Evolutionary conservation across 768 basidiomycete species (phyloP).

Genomic region (Rhizopogon rudus): DNA sequence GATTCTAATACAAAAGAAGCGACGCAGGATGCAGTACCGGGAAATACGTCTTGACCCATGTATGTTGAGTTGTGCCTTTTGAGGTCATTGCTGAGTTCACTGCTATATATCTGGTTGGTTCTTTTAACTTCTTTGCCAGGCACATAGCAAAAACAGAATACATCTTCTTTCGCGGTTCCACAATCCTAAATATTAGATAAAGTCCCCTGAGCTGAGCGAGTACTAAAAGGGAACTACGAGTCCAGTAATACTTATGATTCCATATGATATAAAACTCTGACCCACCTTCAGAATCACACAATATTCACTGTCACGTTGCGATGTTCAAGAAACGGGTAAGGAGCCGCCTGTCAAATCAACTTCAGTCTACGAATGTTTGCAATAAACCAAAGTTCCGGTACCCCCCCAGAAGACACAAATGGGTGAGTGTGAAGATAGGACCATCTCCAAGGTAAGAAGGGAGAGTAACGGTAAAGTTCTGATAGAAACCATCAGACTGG

Average conservation of each 20-base stretch:
- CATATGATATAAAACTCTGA: not conserved
- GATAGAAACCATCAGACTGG: slow-evolving; percentile 16
- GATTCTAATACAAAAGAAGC: not conserved
- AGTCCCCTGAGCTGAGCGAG: no score
- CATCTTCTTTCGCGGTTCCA: no score
- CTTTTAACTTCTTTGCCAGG: no score
- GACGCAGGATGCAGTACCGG: not conserved
- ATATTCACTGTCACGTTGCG: slow-evolving; percentile 20
- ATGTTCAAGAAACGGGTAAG: slow-evolving; percentile 23
- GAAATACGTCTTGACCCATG: not conserved
- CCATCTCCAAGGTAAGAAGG: slow-evolving; percentile 3
- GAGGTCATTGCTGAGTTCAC: no score
- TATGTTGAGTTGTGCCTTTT: no score
- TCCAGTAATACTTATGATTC: no score
- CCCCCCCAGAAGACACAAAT: slow-evolving; percentile 25
- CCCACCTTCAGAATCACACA: not conserved
- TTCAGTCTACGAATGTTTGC: not conserved
- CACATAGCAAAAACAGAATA: no score
- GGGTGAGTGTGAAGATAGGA: slow-evolving; percentile 24
- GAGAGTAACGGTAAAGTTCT: slow-evolving; percentile 23
- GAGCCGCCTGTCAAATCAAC: slow-evolving; percentile 13
- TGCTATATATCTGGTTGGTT: no score
- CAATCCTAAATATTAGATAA: no score
- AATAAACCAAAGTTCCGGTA: not conserved
- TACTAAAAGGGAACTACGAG: no score